Conservation (phyloP, 257 asterid species). For the Nyctanthes arbortristis region DNA sequence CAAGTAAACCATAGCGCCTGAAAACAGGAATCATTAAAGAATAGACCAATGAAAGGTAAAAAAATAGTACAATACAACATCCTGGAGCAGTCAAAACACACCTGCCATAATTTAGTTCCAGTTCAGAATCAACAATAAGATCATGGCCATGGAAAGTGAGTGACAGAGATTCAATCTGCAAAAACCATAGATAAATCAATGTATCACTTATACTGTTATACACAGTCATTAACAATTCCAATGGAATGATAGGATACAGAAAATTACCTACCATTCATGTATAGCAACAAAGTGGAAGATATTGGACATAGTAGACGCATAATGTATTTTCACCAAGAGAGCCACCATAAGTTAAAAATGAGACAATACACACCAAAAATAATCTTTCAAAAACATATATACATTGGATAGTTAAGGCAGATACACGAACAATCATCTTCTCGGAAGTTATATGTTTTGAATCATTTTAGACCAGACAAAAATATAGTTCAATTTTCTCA, state of each 20-base stretch:
- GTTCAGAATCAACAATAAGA: conserved; percentile 86
- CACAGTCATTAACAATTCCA: neutral
- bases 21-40: conserved; percentile 12
- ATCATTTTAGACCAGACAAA: neutral
- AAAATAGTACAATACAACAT: neutral
- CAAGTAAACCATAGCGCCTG: conserved; percentile 98
- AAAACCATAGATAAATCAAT: neutral
- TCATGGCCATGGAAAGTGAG: conserved; percentile 99
- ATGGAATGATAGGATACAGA: conserved; percentile 11
- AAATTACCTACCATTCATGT: conserved; percentile 33
- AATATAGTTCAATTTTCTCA: neutral
- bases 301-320: neutral
- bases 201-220: neutral
- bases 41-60: neutral
- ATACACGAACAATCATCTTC: neutral
- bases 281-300: conserved; percentile 5
- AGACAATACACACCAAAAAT: conserved; percentile 9
- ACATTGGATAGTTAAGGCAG: neutral
- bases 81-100: conserved; percentile 27
- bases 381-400: neutral
- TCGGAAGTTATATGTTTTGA: neutral
- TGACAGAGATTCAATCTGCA: conserved; percentile 94
- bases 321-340: conserved; percentile 44
- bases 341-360: conserved; percentile 40
- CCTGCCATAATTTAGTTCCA: conserved; percentile 97